Evolutionary conservation across 2,329 filamentous ascomycete genomes (phyloP), one percentile per base, ranked within the genome.

Genomic region (Rutstroemia sp.): DNA sequence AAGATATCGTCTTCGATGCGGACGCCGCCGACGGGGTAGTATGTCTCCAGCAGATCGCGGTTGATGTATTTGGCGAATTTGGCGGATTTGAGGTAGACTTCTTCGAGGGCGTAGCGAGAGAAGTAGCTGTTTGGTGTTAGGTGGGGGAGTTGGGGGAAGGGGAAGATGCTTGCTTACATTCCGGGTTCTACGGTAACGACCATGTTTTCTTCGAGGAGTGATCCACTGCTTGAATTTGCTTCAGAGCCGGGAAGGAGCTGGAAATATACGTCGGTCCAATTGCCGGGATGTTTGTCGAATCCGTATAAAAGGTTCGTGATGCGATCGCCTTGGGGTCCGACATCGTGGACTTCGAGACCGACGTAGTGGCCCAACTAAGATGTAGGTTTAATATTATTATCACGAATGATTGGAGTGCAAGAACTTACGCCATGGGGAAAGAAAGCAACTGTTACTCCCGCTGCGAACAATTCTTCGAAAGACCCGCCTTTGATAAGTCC

Each of bases 1-100:
- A 94, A 76, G 41, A 97, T 80, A 69, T 92, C 89, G 68, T 97
- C 91, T 73, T 99, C 94, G 59, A 97, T 95, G 48, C 94, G 81
- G 25, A 96, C 90, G 37, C 94, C 94, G 16, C 92, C 94, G 1
- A 97, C 86, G 25, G 73, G 75, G 75, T 88, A 92, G 70, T 87
- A 92, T 60, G 74, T 75, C 58, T 84, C 82, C 49, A 94, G 72
- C 5, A 86, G 78, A 5, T 77, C 75, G 62, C 75, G 73, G 70
- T 92, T 79, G 65, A 94, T 85, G 64, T 81, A 88, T 57, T 77
- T 76, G 41, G 77, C 75, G 67, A 87, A 83, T 75, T 73, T 2
- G 30, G 77, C 73, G 57, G 81, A 76, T 51, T 78, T 75, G 64
- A 87, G 76, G 67, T 88, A 81, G 68, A 84, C 86, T 19, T 81